phyloP scores from a whole-genome alignment of 176 grass and related monocot genomes.

The Aegilops speltoides region DNA sequence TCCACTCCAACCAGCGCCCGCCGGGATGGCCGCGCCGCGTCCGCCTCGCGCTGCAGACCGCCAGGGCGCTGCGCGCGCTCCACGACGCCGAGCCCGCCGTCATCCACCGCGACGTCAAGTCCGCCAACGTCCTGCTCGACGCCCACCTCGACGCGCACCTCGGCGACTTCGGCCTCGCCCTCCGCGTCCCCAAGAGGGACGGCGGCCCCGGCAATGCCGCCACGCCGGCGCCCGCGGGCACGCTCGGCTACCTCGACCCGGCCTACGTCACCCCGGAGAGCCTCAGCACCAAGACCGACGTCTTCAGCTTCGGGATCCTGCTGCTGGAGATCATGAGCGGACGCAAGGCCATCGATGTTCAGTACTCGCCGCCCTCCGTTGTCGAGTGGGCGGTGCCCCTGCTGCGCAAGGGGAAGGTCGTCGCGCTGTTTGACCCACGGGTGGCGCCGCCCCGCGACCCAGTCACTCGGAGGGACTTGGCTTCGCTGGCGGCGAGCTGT shows the following conservation, averaged over 20 bases:
- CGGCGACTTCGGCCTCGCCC: slow-evolving; percentile 90
- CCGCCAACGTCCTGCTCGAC: slow-evolving; percentile 81
- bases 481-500: slow-evolving; percentile 72
- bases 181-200: slow-evolving; percentile 39
- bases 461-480: slow-evolving; percentile 56
- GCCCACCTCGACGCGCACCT: slow-evolving; percentile 76
- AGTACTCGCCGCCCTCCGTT: slow-evolving; percentile 90
- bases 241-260: slow-evolving; percentile 94
- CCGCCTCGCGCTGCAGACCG: slow-evolving; percentile 81
- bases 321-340: slow-evolving; percentile 99
- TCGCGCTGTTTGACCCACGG: slow-evolving; percentile 73
- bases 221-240: slow-evolving; percentile 69
- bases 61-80: slow-evolving; percentile 64
- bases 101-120: slow-evolving; percentile 81
- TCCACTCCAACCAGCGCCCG: slow-evolving; percentile 66
- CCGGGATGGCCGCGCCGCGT: slow-evolving; percentile 76
- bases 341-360: slow-evolving; percentile 90
- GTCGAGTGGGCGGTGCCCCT: slow-evolving; percentile 96
- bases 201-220: slow-evolving; percentile 10
- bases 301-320: slow-evolving; percentile 99
- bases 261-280: slow-evolving; percentile 91
- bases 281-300: slow-evolving; percentile 98
- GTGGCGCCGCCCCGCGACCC: slow-evolving; percentile 64
- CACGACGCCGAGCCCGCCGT: slow-evolving; percentile 74
- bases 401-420: slow-evolving; percentile 69